These are phyloP conservation scores for Babjeviella inositovora DNA, from an alignment of 805 yeast genomes.

Conservation along the genomic window DNA sequence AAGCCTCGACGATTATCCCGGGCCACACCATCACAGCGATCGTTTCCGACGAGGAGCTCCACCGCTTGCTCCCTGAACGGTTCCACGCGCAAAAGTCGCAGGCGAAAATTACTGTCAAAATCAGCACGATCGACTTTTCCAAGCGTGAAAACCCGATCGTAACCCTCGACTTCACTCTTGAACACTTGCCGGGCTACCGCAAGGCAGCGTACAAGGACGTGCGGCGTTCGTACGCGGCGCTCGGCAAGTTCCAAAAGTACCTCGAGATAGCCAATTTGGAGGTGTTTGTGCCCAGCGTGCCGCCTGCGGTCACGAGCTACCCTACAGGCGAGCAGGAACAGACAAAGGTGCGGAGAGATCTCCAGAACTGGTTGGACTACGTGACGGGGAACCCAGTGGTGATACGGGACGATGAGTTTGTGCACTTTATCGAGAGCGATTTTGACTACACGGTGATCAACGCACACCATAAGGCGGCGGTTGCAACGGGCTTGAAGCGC, in stretches of 20 bases:
- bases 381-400: constrained; percentile 64
- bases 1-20: too few relatives aligned
- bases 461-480: constrained; percentile 37
- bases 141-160: constrained; percentile 70
- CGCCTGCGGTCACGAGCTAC: constrained; percentile 57
- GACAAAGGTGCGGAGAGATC: constrained; percentile 30
- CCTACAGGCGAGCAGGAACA: constrained; percentile 77
- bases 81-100: constrained; percentile 24
- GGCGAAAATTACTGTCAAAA: constrained; percentile 38
- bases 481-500: constrained; percentile 76
- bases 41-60: constrained; percentile 23
- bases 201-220: constrained; percentile 55
- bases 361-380: constrained; percentile 82
- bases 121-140: constrained; percentile 58
- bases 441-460: constrained; percentile 48
- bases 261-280: constrained; percentile 74
- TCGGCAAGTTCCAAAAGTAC: constrained; percentile 61
- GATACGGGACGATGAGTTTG: constrained; percentile 75
- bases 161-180: constrained; percentile 43
- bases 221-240: constrained; percentile 69
- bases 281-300: constrained; percentile 85
- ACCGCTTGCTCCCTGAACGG: constrained; percentile 33
- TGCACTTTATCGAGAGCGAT: constrained; percentile 69
- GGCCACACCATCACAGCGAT: too few relatives aligned
- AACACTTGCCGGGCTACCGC: constrained; percentile 61